Evolutionary conservation across 2,329 filamentous ascomycete genomes (phyloP).

Genomic region (Ophiostoma sp.): DNA sequence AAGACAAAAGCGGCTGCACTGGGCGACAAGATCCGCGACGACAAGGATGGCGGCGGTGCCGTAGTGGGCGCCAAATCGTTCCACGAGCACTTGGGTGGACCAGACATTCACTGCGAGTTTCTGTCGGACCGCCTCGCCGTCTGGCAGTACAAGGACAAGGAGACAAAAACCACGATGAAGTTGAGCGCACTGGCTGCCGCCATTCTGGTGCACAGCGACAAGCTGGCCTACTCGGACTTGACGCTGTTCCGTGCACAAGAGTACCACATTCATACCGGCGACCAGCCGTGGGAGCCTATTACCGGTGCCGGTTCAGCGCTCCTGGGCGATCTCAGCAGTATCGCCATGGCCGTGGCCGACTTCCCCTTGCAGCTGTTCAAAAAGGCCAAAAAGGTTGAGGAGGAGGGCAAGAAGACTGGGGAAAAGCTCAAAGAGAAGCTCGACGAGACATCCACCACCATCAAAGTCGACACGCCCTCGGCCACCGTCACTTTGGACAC

Average conservation of each 20-base stretch:
- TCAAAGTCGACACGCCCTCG: background rate
- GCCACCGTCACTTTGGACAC: slow-evolving; percentile 20
- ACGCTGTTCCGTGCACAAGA: slow-evolving; percentile 63
- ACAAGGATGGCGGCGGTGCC: slow-evolving; percentile 42
- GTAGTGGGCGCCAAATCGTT: slow-evolving; percentile 67
- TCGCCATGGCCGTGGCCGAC: slow-evolving; percentile 81
- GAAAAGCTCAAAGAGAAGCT: background rate
- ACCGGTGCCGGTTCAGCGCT: slow-evolving; percentile 75
- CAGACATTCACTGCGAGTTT: slow-evolving; percentile 63
- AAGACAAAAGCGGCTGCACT: background rate
- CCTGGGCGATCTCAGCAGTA: slow-evolving; percentile 76
- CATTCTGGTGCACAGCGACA: slow-evolving; percentile 62
- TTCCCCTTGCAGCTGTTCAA: slow-evolving; percentile 56
- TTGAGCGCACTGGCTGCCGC: slow-evolving; percentile 72
- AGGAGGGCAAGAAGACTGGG: slow-evolving; percentile 31
- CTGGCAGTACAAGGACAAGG: slow-evolving; percentile 60
- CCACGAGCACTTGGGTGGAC: slow-evolving; percentile 66
- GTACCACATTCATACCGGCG: slow-evolving; percentile 67
- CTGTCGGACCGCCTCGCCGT: slow-evolving; percentile 68
- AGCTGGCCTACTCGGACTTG: slow-evolving; percentile 66
- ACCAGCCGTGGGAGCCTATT: slow-evolving; percentile 77
- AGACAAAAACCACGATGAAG: slow-evolving; percentile 39
- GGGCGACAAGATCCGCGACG: slow-evolving; percentile 8
- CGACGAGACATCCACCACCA: background rate
- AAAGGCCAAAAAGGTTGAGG: slow-evolving; percentile 32